These are phyloP conservation scores for Didymella exigua DNA, from an alignment of 2,329 filamentous ascomycete genomes.

Conservation along the genomic window DNA sequence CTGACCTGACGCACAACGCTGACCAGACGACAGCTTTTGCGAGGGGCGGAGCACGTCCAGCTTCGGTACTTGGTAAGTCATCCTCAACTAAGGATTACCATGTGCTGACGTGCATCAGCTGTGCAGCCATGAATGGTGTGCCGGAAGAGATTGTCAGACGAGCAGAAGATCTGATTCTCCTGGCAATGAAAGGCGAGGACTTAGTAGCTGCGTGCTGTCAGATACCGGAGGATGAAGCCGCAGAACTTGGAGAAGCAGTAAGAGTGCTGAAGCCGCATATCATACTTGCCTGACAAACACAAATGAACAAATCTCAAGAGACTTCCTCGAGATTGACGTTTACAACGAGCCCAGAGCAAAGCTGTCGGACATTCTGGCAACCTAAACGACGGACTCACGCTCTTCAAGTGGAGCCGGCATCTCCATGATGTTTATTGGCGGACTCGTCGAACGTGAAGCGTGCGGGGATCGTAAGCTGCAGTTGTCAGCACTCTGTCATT, in stretches of 20 bases:
- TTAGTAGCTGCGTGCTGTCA: constrained; percentile 73
- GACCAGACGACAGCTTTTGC: constrained; percentile 50
- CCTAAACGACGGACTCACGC: constrained; percentile 19
- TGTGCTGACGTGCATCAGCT: constrained; percentile 52
- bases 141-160: constrained; percentile 72
- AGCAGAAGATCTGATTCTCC: constrained; percentile 72
- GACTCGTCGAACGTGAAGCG: neutral
- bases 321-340: constrained; percentile 50
- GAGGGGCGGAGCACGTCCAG: constrained; percentile 76
- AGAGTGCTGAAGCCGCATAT: constrained; percentile 24
- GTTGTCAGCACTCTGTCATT: constrained; percentile 12
- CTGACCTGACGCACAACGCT: constrained; percentile 5
- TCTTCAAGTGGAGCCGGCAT: neutral
- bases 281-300: constrained; percentile 8
- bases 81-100: too few relatives aligned
- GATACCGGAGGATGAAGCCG: constrained; percentile 67
- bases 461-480: constrained; percentile 14
- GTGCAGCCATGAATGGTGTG: constrained; percentile 86
- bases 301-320: constrained; percentile 51
- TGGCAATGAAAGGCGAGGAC: constrained; percentile 76
- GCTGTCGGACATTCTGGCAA: constrained; percentile 47
- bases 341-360: constrained; percentile 41
- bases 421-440: constrained; percentile 4
- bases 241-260: constrained; percentile 71
- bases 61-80: constrained; percentile 70